Conservation (phyloP, 2,329 filamentous ascomycete species). For the Stenocarpella maydis region DNA sequence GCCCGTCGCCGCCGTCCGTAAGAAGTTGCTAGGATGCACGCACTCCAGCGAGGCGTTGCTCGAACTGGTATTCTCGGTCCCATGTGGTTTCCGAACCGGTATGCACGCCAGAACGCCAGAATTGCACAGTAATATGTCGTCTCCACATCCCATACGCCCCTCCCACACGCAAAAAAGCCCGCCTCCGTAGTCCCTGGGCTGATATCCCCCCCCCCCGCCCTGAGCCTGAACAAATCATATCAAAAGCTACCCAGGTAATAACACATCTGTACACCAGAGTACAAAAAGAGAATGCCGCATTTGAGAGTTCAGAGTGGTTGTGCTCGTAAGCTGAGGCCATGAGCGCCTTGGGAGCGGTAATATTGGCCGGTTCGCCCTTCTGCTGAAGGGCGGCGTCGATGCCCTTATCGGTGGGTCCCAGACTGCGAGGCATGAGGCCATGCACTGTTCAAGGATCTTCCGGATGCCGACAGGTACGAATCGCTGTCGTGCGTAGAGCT, state of each 20-base stretch:
- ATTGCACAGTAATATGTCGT: constrained; percentile 11
- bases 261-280: not conserved
- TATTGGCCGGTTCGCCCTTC: too few relatives aligned
- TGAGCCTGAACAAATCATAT: not conserved
- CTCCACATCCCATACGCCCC: not conserved
- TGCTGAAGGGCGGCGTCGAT: not conserved
- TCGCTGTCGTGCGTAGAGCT: constrained; percentile 12
- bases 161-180: not conserved
- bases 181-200: not conserved
- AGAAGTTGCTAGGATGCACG: constrained; percentile 12
- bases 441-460: constrained; percentile 23
- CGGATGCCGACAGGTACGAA: constrained; percentile 23
- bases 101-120: constrained; percentile 29
- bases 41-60: constrained; percentile 27
- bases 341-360: not conserved
- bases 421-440: constrained; percentile 29
- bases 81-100: constrained; percentile 22
- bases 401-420: constrained; percentile 2
- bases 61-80: constrained; percentile 28
- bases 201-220: not conserved
- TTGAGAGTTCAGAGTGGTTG: not conserved
- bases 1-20: constrained; percentile 14
- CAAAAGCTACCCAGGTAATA: not conserved
- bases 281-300: not conserved
- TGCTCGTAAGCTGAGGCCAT: too few relatives aligned